Conservation (phyloP, 495 filamentous ascomycete genomes). For the Penicillium daleae region DNA sequence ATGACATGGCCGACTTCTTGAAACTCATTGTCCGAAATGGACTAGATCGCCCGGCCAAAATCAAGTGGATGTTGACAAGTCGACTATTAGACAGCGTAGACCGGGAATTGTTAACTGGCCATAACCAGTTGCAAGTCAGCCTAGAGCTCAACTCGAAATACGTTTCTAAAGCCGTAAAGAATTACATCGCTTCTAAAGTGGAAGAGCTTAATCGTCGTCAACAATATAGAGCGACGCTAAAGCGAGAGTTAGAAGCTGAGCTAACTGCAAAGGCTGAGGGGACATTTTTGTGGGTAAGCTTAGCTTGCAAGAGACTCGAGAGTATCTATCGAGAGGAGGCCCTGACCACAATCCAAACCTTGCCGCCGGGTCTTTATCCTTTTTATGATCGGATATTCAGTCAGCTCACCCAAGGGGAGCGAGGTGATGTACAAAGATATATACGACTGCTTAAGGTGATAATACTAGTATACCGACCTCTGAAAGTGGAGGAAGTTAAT, state of each 20-base stretch:
- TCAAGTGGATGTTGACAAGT: slow-evolving; percentile 37
- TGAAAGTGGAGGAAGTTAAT: slow-evolving; percentile 9
- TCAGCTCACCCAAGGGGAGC: slow-evolving; percentile 7
- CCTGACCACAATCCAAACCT: slow-evolving; percentile 7
- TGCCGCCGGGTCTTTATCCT: slow-evolving; percentile 13
- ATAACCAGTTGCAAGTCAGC: slow-evolving; percentile 16
- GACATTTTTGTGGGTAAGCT: slow-evolving; percentile 39
- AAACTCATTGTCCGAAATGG: slow-evolving; percentile 30
- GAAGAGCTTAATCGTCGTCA: slow-evolving; percentile 11
- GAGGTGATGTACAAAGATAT: background rate
- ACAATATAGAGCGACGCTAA: slow-evolving; percentile 10
- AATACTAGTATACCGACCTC: slow-evolving; percentile 15
- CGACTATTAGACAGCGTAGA: slow-evolving; percentile 27
- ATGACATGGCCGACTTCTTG: slow-evolving; percentile 37
- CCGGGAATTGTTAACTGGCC: slow-evolving; percentile 14
- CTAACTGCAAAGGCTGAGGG: slow-evolving; percentile 32
- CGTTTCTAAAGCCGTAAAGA: slow-evolving; percentile 20
- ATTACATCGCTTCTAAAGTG: slow-evolving; percentile 40
- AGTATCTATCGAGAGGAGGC: slow-evolving; percentile 10
- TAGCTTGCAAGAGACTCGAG: slow-evolving; percentile 28
- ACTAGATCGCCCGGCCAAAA: slow-evolving; percentile 12
- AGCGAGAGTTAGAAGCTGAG: slow-evolving; percentile 13
- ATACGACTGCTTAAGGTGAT: slow-evolving; percentile 14
- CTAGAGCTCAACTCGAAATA: slow-evolving; percentile 25
- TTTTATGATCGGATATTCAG: slow-evolving; percentile 18